Base-by-base conservation (phyloP, 73 alveolate genomes). In the Paramecium pentaurelia region DNA sequence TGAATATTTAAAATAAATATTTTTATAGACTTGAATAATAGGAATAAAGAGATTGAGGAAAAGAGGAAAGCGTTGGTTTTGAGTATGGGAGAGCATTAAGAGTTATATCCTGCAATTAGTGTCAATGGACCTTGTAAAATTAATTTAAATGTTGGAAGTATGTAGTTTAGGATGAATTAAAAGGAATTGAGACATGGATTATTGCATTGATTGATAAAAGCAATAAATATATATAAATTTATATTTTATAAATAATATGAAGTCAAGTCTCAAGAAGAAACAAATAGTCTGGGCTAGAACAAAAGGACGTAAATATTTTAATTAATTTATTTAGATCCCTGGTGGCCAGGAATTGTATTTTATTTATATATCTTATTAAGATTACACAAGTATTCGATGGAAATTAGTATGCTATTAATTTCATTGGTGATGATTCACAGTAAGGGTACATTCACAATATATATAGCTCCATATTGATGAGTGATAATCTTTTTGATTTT, bases 401-500 rank as follows among this genome's bases (percentile, higher is more conserved):
- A n/a, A 40, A 40, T 40, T 9, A 49, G 36, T 80, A 80, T 80
- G 71, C 45, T 8, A 44, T 80, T 45, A 14, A 80, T 42, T 80
- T 80, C 18, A 45, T 80, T 80, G 91, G 91, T n/a, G 91, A 80
- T 45, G 91, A 80, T 80, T 49, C 71, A 80, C 91, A 80, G 75
- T 42, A 45, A 45, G 91, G 91, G 91, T 80, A 80, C 44, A 38
- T 45, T 80, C 44, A 49, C 36, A 42, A 45, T 80, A 45, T 80
- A 80, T 80, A 42, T 80, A 80, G 91, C 51, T 49, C 91, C 58
- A 80, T 80, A 42, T 27, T 45, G 51, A 32, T 12, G 34, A 42
- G 22, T 36, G 87, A 80, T 42, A 80, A 80, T 47, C 47, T 80
- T 20, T 80, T 45, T 27, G 91, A 80, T 80, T 80, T 80, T 25